Conservation (phyloP, 2,329 filamentous ascomycete genomes). For the Diplodia corticola region DNA sequence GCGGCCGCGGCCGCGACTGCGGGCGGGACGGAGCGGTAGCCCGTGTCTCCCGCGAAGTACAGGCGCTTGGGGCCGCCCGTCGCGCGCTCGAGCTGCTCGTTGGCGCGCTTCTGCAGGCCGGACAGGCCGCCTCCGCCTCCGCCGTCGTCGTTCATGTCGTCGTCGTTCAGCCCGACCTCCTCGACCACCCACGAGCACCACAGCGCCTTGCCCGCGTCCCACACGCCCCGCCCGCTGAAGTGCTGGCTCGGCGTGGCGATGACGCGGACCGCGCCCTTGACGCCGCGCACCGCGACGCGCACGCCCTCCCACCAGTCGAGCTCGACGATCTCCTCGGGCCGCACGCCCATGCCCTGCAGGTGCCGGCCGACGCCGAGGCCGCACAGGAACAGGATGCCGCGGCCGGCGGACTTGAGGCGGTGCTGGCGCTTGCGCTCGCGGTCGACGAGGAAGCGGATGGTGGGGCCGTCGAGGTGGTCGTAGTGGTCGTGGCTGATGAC, state of each 20-base stretch:
- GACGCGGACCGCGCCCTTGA: constrained; percentile 43
- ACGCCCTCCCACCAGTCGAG: constrained; percentile 54
- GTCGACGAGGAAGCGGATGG: constrained; percentile 38
- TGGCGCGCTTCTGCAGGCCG: no score
- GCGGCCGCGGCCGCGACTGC: no score
- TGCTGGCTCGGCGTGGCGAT: constrained; percentile 53
- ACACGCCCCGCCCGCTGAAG: constrained; percentile 45
- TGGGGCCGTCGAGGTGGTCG: constrained; percentile 54
- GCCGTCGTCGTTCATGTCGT: background rate
- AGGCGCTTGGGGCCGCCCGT: constrained; percentile 26
- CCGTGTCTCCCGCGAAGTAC: constrained; percentile 52
- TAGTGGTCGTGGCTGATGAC: constrained; percentile 59
- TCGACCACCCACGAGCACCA: constrained; percentile 53
- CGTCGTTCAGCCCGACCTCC: constrained; percentile 25
- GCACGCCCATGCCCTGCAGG: constrained; percentile 39
- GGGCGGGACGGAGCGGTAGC: constrained; percentile 44
- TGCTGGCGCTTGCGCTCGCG: background rate
- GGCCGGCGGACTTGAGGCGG: background rate
- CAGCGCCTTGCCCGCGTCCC: constrained; percentile 44
- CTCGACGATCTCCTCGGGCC: constrained; percentile 45
- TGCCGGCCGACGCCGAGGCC: constrained; percentile 43
- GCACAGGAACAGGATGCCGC: constrained; percentile 39
- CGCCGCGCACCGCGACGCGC: constrained; percentile 34
- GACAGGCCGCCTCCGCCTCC: background rate
- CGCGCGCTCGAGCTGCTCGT: no score